Evolutionary conservation across 495 filamentous ascomycete genomes (phyloP), one percentile per base, ranked within the genome.

Genomic region (Platismatia glauca): DNA sequence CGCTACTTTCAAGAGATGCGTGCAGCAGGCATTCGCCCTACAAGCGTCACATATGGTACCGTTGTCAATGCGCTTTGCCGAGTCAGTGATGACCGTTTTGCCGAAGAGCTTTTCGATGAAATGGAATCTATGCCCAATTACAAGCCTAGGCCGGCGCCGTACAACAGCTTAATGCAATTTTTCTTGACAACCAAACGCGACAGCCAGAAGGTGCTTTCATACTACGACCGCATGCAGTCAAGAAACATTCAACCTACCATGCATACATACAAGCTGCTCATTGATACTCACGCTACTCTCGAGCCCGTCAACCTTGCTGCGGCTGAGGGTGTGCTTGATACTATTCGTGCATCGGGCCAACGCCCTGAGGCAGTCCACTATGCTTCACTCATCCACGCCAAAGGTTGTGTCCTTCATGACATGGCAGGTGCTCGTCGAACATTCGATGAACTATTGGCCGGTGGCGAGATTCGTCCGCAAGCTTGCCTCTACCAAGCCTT

Each of bases 41-140:
- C 94, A 8, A 96, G 91, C 62, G 94, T 98, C 67, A 97, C 94
- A 9, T 98, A 97, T 69, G 94, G 94, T 65, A 98, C 94, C 35
- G 89, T 98, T 64, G 93, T 98, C 75, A 98, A 98, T 67, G 94
- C 94, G 41, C 83, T 97, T 8, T 96, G 91, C 79, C 91, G 94
- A 63, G 95, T 97, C 61, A 94, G 90, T 70, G 93, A 98, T 65
- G 94, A 97, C 75, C 91, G 91, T 59, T 96, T 97, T 70, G 94
- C 94, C 55, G 94, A 97, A 70, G 89, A 98, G 74, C 86, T 97
- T 68, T 97, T 98, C 72, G 90, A 97, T 68, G 95, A 98, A 78
- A 98, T 98, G 94, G 94, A 98, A 78, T 85, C 85, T 44, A 95
- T 95, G 89, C 89, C 91, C 44, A 97, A 97, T 78, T 98, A 97